phyloP scores from a whole-genome alignment of 1,284 basidiomycete genomes.

The Irpex sp. region DNA sequence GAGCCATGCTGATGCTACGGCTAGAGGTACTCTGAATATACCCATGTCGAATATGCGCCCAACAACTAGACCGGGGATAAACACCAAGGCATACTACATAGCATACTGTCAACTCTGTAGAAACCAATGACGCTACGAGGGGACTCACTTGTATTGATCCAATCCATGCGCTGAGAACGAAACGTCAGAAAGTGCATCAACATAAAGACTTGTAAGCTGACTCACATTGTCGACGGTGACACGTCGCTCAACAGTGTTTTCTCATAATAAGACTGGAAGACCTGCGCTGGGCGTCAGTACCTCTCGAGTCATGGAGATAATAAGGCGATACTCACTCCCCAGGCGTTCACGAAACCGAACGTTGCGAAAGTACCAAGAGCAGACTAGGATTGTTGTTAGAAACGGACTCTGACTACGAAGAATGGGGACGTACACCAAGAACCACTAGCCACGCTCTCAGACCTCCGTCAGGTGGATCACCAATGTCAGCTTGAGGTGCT shows the following conservation, averaged over 20 bases:
- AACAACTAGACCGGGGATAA: conserved; percentile 40
- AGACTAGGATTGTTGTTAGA: conserved; percentile 1
- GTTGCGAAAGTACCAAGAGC: conserved; percentile 30
- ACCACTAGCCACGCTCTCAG: conserved; percentile 36
- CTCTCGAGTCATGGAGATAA: neutral
- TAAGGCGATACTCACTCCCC: conserved; percentile 31
- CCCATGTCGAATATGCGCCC: conserved; percentile 51
- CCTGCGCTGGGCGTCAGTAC: conserved; percentile 20
- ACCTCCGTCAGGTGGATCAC: conserved; percentile 35
- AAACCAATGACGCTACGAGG: conserved; percentile 24
- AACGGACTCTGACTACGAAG: neutral
- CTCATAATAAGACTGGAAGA: conserved; percentile 45
- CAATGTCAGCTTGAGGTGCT: conserved; percentile 6
- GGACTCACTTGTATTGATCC: conserved; percentile 43
- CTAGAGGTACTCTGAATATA: conserved; percentile 36
- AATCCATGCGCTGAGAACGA: conserved; percentile 59
- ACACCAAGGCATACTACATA: conserved; percentile 37
- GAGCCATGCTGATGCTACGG: conserved; percentile 28
- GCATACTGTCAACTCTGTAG: neutral
- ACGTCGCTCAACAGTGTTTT: conserved; percentile 29
- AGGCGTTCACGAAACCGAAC: conserved; percentile 40
- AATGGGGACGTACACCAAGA: conserved; percentile 29
- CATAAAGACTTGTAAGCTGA: neutral
- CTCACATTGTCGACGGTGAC: conserved; percentile 54
- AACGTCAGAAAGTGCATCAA: neutral